Evolutionary conservation across 164 flowering plant species (phyloP), one percentile per base, ranked within the genome.

Genomic region (Tetrastigma voinierianum): DNA sequence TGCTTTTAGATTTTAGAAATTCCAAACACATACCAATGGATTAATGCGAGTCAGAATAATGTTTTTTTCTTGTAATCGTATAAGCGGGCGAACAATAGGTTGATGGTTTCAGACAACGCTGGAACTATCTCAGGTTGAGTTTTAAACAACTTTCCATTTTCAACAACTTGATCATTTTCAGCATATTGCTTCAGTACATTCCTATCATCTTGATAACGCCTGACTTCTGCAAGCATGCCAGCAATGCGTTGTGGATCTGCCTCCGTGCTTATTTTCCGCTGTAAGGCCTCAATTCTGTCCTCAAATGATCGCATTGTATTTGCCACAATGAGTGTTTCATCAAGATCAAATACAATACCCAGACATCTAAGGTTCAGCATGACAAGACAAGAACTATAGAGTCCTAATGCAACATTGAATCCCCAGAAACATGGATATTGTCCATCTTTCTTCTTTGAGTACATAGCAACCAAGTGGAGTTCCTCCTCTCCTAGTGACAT

Each of bases 221-320:
- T 93, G 20, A 91, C 70, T 81, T 96, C 99, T 23, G 96, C 86
- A 66, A 81, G 58, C 94, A 96, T 96, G 62, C 93, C 91, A 58
- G 89, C 61, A 65, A 79, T 61, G 9, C 99, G 91, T 59, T 86
- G 96, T 24, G 87, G 91, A 65, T 96, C 98, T 21, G 78, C 58
- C 78, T 96, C 99, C 14, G 77, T 76, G 68, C 53, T 90, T 54
- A 96, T 77, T 76, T 90, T 96, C 45, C 96, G 78, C 71, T 88
- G 97, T 64, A 96, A 73, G 54, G 88, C 91, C 67, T 93, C 97
- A 73, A 96, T 96, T 67, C 96, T 82, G 72, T 96, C 99, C 84
- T 96, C 99, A 79, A 96, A 96, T 59, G 99, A 96, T 13, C 98
- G 95, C 96, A 91, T 87, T 56, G 99, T 96, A 72, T 96, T 93